Conservation (phyloP, 352 stramenopile genomes). For the Pythium myriotylum region DNA sequence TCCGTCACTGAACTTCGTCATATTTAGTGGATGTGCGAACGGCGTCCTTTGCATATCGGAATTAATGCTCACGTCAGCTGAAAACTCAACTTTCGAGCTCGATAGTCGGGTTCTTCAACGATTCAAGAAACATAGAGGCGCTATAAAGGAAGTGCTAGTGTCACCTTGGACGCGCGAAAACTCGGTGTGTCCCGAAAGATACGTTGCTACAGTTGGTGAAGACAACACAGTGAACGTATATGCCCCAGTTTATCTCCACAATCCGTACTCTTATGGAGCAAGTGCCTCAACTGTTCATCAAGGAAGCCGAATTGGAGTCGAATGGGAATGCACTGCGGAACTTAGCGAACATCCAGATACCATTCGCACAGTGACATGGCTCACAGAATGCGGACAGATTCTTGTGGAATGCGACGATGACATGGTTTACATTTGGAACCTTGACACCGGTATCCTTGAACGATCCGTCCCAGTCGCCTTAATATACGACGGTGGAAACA, state of each 20-base stretch:
- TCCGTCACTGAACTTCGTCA: slow-evolving; percentile 58
- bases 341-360: slow-evolving; percentile 62
- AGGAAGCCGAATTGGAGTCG: slow-evolving; percentile 25
- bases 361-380: slow-evolving; percentile 60
- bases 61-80: slow-evolving; percentile 37
- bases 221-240: slow-evolving; percentile 68
- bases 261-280: slow-evolving; percentile 29
- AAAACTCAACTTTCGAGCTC: slow-evolving; percentile 37
- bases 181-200: slow-evolving; percentile 49
- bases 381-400: slow-evolving; percentile 58
- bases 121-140: slow-evolving; percentile 62
- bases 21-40: slow-evolving; percentile 71
- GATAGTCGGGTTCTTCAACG: slow-evolving; percentile 48
- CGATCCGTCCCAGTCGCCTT: slow-evolving; percentile 56
- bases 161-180: slow-evolving; percentile 42
- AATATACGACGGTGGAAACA: slow-evolving; percentile 52
- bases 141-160: slow-evolving; percentile 67
- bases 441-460: slow-evolving; percentile 77
- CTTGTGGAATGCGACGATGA: slow-evolving; percentile 71
- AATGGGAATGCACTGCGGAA: slow-evolving; percentile 69
- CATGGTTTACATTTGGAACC: slow-evolving; percentile 83
- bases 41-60: slow-evolving; percentile 62
- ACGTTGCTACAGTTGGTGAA: slow-evolving; percentile 61
- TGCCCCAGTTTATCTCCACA: slow-evolving; percentile 52
- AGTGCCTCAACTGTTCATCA: not conserved